A percentile compares a stretch with the other conserved stretches of the same genome.
phyloP scores from a whole-genome alignment of 352 stramenopile species.

The Phytophthora cactorum region DNA sequence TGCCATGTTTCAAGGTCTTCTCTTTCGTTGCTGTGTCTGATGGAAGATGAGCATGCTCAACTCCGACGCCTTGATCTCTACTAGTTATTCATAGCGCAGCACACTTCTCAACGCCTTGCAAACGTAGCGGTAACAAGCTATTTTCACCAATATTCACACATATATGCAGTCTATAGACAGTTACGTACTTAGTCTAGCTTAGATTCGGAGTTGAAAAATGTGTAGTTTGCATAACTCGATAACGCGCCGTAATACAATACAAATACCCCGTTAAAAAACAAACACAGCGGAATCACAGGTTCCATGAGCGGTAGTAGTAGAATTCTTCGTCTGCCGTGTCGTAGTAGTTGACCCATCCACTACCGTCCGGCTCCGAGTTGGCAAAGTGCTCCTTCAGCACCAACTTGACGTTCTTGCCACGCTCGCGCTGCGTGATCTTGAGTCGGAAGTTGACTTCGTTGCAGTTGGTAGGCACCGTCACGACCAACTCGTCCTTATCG shows the following conservation, averaged over 20 bases:
- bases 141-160: constrained; percentile 30
- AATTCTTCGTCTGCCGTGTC: constrained; percentile 80
- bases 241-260: too few relatives aligned
- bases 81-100: constrained; percentile 24
- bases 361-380: constrained; percentile 74
- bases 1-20: constrained; percentile 17
- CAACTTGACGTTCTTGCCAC: constrained; percentile 66
- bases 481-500: constrained; percentile 65
- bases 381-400: constrained; percentile 75
- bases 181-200: too few relatives aligned
- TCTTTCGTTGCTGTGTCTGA: constrained; percentile 2
- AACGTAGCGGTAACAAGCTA: constrained; percentile 17
- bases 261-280: background rate
- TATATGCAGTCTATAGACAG: background rate
- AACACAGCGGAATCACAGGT: constrained; percentile 40
- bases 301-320: constrained; percentile 76
- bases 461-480: constrained; percentile 74
- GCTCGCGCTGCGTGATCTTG: constrained; percentile 48
- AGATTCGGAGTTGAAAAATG: too few relatives aligned
- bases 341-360: constrained; percentile 71
- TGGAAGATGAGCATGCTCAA: constrained; percentile 7
- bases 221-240: too few relatives aligned
- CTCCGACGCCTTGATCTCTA: background rate
- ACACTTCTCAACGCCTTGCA: too few relatives aligned
- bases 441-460: constrained; percentile 78